Conservation (phyloP, 768 basidiomycete genomes). For the Leucosporidium creatinivorum region DNA sequence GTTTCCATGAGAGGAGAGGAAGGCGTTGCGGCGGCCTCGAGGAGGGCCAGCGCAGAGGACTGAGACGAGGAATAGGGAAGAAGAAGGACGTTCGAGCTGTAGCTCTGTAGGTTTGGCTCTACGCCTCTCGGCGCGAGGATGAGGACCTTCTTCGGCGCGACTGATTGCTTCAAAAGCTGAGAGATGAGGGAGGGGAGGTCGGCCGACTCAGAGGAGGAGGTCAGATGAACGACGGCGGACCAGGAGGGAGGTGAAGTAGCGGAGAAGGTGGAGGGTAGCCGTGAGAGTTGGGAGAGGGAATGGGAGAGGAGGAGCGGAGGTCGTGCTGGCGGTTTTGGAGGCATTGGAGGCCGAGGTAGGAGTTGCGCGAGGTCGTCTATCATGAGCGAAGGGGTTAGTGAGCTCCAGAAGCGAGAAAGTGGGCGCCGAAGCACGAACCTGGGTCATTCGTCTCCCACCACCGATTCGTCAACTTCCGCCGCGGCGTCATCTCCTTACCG, state of each 20-base stretch:
- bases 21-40: not conserved
- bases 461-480: conserved; percentile 7
- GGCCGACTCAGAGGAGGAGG: conserved; percentile 17
- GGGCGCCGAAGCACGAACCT: not conserved
- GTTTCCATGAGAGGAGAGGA: not conserved
- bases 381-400: not conserved
- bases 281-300: conserved; percentile 19
- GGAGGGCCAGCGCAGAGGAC: conserved; percentile 5
- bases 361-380: conserved; percentile 1
- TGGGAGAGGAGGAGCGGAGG: conserved; percentile 13
- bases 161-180: conserved; percentile 6
- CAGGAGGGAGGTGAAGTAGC: conserved; percentile 5
- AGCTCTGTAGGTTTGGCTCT: not conserved
- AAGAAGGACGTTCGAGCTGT: not conserved
- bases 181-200: conserved; percentile 2
- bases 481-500: not conserved
- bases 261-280: conserved; percentile 20
- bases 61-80: not conserved
- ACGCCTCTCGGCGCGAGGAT: conserved; percentile 17
- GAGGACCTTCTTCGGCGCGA: conserved; percentile 8
- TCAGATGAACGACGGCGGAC: conserved; percentile 23
- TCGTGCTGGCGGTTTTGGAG: conserved; percentile 7
- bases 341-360: conserved; percentile 12
- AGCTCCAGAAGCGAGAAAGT: not conserved
- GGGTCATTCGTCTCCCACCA: conserved; percentile 24